Evolutionary conservation across 2,329 filamentous ascomycete genomes (phyloP).

Genomic region (Exophiala spinifera): DNA sequence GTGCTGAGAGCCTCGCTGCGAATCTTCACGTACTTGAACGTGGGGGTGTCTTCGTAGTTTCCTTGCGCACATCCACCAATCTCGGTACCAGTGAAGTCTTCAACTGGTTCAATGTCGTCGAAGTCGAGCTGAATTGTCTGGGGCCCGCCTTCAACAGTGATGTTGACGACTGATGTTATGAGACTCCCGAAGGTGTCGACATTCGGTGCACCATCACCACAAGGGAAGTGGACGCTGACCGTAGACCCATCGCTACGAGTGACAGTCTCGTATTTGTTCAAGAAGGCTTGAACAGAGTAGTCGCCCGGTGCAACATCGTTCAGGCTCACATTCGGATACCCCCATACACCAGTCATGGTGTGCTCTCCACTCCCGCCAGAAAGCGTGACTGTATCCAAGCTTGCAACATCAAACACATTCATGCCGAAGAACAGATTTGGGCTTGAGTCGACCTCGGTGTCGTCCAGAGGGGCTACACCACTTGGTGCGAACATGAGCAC

Average conservation of each 20-base stretch:
- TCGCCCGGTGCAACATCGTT: slow-evolving; percentile 9
- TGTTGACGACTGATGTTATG: slow-evolving; percentile 5
- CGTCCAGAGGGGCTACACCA: slow-evolving; percentile 15
- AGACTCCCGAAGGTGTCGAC: slow-evolving; percentile 10
- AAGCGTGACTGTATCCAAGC: slow-evolving; percentile 1
- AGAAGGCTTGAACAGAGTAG: slow-evolving; percentile 18
- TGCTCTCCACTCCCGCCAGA: slow-evolving; percentile 8
- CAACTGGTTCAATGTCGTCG: slow-evolving; percentile 7
- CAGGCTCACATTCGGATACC: slow-evolving; percentile 14
- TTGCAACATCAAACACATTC: slow-evolving; percentile 6
- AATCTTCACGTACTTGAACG: slow-evolving; percentile 16
- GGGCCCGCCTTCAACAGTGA: background rate
- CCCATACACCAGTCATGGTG: slow-evolving; percentile 3
- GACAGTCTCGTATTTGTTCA: slow-evolving; percentile 14
- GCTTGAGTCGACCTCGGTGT: slow-evolving; percentile 14
- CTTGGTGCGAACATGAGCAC: slow-evolving; percentile 13
- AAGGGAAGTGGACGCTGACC: slow-evolving; percentile 13
- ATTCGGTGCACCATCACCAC: slow-evolving; percentile 14
- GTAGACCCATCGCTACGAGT: slow-evolving; percentile 13
- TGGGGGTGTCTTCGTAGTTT: slow-evolving; percentile 14
- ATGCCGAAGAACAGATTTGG: slow-evolving; percentile 17
- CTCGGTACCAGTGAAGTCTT: slow-evolving; percentile 7
- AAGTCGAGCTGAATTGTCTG: slow-evolving; percentile 13
- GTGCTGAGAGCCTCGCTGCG: slow-evolving; percentile 15
- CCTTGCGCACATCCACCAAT: slow-evolving; percentile 16